Conservation (phyloP, 495 filamentous ascomycete genomes). For the Talaromyces wortmannii region DNA sequence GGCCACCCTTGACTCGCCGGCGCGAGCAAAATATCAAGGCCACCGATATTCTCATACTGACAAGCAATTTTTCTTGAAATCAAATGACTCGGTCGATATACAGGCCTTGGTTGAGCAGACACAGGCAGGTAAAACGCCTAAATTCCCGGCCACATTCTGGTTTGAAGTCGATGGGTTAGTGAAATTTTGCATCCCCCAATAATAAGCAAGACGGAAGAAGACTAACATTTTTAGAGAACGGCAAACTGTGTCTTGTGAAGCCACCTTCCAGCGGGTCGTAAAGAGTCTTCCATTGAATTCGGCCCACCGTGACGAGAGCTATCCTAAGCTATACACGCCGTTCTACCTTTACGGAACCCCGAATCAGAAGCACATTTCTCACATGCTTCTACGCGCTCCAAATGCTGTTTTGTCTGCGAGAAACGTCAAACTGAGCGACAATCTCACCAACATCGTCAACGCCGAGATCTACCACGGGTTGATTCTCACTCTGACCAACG, state of each 20-base stretch:
- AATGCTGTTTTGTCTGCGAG: conserved; percentile 23
- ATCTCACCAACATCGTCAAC: background rate
- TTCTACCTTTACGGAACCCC: conserved; percentile 39
- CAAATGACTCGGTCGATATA: background rate
- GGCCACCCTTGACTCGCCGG: conserved; percentile 10
- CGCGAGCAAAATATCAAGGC: background rate
- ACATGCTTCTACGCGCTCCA: conserved; percentile 26
- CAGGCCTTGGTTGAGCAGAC: no score
- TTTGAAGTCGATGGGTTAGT: no score
- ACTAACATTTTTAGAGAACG: no score
- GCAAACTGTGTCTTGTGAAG: background rate
- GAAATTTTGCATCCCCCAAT: no score
- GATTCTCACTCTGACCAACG: conserved; percentile 14
- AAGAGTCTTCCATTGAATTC: conserved; percentile 21
- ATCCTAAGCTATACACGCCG: conserved; percentile 26
- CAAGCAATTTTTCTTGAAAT: background rate
- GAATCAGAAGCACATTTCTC: conserved; percentile 22
- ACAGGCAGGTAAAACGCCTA: no score
- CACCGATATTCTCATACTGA: background rate
- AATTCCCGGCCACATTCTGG: no score
- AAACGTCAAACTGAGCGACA: conserved; percentile 11
- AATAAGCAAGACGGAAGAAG: background rate
- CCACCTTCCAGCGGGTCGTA: conserved; percentile 7
- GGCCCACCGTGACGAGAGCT: conserved; percentile 21
- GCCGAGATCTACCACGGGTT: conserved; percentile 8